Evolutionary conservation across 2,329 filamentous ascomycete species (phyloP).

Genomic region (Beauveria sp.): DNA sequence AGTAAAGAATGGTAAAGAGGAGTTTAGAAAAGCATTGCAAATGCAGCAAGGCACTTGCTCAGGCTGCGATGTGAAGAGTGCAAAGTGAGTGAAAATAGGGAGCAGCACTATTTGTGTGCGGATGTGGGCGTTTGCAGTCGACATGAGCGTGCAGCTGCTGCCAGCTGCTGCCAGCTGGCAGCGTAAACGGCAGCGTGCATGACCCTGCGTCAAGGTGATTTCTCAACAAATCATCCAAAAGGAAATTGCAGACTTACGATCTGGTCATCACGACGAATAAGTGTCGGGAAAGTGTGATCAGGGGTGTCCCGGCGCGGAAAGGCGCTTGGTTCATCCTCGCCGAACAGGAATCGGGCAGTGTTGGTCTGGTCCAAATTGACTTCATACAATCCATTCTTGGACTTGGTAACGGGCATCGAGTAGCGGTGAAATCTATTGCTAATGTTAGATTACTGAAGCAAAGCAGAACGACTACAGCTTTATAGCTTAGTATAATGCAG

Average conservation of each 20-base stretch:
- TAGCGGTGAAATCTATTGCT: slow-evolving; percentile 70
- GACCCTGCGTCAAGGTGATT: not conserved
- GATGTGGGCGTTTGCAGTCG: not conserved
- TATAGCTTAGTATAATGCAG: no score
- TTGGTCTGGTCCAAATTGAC: slow-evolving; percentile 74
- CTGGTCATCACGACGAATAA: slow-evolving; percentile 58
- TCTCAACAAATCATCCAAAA: not conserved
- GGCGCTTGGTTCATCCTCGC: slow-evolving; percentile 62
- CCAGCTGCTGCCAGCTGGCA: slow-evolving; percentile 6
- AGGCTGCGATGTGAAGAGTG: not conserved
- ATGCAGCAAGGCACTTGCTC: not conserved
- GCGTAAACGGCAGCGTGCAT: not conserved
- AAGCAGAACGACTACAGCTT: not conserved
- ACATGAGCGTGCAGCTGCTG: not conserved
- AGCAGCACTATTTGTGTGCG: not conserved
- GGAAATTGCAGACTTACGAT: slow-evolving; percentile 37
- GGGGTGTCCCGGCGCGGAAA: slow-evolving; percentile 45
- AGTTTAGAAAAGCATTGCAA: not conserved
- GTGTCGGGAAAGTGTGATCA: slow-evolving; percentile 81
- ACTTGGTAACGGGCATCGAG: slow-evolving; percentile 80
- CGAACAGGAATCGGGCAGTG: slow-evolving; percentile 78
- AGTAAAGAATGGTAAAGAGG: not conserved
- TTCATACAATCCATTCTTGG: slow-evolving; percentile 59
- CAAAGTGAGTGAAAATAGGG: not conserved
- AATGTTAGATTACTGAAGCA: not conserved